phyloP scores from a whole-genome alignment of 2,329 filamentous ascomycete species.

The Lojkania enalia region DNA sequence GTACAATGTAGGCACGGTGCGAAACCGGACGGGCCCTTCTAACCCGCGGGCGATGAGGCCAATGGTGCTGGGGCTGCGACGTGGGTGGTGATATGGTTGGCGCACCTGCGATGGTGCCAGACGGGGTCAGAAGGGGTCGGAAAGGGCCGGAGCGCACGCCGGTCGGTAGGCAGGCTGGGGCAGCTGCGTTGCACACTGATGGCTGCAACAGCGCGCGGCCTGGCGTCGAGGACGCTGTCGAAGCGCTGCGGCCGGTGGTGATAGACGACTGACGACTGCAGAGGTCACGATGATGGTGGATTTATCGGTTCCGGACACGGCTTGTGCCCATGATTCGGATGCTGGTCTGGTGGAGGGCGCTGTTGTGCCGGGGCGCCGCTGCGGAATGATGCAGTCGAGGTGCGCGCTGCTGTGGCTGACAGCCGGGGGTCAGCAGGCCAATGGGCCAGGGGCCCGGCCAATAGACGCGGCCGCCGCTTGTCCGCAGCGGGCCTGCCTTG shows the following conservation, averaged over 20 bases:
- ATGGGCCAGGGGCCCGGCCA: background rate
- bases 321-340: background rate
- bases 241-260: too few relatives aligned
- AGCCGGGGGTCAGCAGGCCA: background rate
- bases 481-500: background rate
- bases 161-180: too few relatives aligned
- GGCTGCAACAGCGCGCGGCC: too few relatives aligned
- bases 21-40: conserved; percentile 31
- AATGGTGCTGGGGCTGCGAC: conserved; percentile 30
- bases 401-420: background rate
- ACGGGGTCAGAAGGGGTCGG: conserved; percentile 26
- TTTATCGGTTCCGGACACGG: background rate
- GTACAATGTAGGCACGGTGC: conserved; percentile 21
- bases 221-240: background rate
- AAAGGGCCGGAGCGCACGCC: conserved; percentile 27
- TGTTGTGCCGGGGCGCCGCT: background rate
- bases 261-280: too few relatives aligned
- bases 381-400: background rate
- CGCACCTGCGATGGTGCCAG: conserved; percentile 18
- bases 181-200: background rate
- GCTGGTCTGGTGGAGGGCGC: background rate
- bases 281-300: background rate
- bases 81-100: conserved; percentile 33
- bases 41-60: conserved; percentile 40
- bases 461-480: background rate